These are phyloP conservation scores for Talaromyces sp. DNA, from an alignment of 2,329 filamentous ascomycete species.

Conservation along the genomic window DNA sequence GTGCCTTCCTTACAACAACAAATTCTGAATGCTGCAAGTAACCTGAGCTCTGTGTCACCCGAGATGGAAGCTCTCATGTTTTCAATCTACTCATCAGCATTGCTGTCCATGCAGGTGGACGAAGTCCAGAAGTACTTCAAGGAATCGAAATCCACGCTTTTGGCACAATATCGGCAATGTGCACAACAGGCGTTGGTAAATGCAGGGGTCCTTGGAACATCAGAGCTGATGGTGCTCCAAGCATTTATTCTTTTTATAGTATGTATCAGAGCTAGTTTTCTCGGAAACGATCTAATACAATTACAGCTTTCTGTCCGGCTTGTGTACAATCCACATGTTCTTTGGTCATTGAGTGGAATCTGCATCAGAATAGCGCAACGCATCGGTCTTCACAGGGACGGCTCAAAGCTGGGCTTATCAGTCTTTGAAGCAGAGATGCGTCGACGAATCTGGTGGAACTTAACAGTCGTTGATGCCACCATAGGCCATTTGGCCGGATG, in stretches of 20 bases:
- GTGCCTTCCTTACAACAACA: slow-evolving; percentile 25
- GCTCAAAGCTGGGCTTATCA: slow-evolving; percentile 52
- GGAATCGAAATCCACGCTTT: slow-evolving; percentile 23
- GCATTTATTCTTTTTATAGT: slow-evolving; percentile 56
- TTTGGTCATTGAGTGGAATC: slow-evolving; percentile 60
- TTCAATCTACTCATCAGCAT: slow-evolving; percentile 32
- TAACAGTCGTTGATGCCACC: slow-evolving; percentile 57
- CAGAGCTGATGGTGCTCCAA: slow-evolving; percentile 57
- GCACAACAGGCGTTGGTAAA: slow-evolving; percentile 22
- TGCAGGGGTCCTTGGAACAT: slow-evolving; percentile 22
- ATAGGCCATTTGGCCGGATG: slow-evolving; percentile 58
- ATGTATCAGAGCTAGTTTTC: background rate
- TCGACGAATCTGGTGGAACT: slow-evolving; percentile 65
- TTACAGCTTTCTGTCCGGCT: slow-evolving; percentile 56
- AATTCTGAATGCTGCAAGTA: slow-evolving; percentile 24
- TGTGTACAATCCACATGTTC: slow-evolving; percentile 57
- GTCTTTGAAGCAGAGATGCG: slow-evolving; percentile 67
- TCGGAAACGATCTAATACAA: background rate
- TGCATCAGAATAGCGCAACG: slow-evolving; percentile 63
- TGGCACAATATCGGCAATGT: slow-evolving; percentile 23
- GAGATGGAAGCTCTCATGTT: slow-evolving; percentile 32
- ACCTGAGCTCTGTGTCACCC: slow-evolving; percentile 20
- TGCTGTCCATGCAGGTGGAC: slow-evolving; percentile 30
- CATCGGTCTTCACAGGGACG: slow-evolving; percentile 65
- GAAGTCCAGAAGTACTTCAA: slow-evolving; percentile 22